Conservation (phyloP, 257 asterid genomes). For the Solanum boliviense region DNA sequence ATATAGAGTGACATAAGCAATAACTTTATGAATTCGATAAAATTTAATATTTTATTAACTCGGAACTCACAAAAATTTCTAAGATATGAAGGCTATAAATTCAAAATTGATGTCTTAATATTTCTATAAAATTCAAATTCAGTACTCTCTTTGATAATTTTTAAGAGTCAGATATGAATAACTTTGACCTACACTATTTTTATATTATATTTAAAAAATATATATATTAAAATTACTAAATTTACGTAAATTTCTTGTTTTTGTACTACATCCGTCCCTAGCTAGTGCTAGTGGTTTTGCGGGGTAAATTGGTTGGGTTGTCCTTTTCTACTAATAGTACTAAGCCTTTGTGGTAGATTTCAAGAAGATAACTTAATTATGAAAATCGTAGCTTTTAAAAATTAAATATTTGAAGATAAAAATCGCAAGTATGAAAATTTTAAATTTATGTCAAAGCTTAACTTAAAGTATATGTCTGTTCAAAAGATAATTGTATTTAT, state of each 20-base stretch:
- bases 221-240: no score
- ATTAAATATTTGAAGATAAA: no score
- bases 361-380: not conserved
- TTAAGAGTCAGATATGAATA: no score
- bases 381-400: no score
- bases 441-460: not conserved
- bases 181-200: no score
- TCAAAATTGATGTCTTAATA: not conserved
- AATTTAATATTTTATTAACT: not conserved
- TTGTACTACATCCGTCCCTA: not conserved
- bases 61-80: not conserved
- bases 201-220: no score
- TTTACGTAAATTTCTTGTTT: not conserved
- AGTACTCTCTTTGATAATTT: no score
- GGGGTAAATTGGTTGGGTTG: not conserved
- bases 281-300: not conserved
- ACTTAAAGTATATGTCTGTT: not conserved
- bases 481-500: no score
- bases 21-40: not conserved
- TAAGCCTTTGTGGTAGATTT: not conserved
- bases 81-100: no score
- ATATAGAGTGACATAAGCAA: not conserved
- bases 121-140: not conserved
- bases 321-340: not conserved
- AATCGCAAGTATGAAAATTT: no score